Evolutionary conservation across 192 early-diverging fungal species (phyloP), one percentile per base, ranked within the genome.

Genomic region (Coemansia sp.): DNA sequence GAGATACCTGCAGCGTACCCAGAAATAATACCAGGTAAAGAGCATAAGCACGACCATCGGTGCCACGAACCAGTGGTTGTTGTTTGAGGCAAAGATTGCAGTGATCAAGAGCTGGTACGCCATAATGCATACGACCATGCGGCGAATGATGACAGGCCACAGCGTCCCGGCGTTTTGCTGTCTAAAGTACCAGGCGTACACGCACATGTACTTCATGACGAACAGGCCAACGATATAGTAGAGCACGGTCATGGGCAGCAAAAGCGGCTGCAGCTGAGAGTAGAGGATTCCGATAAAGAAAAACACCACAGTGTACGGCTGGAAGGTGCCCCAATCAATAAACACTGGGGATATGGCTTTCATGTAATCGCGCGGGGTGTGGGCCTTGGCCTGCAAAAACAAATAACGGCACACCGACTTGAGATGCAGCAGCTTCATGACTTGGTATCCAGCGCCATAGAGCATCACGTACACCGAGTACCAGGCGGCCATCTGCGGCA

Each of bases 231-330:
- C 25, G 5, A 69, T 43, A 53, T 82, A 89, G 50, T 87, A 91
- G 24, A 88, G 49, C 9, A 74, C 50, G 15, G 83, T 81, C 78
- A 91, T 85, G 15, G 80, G 66, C 47, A 91, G 56, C 42, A 91
- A 81, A 14, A 87, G 57, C 0, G 89, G 87, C 26, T 77, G 73
- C 11, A 91, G 67, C 45, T 83, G 80, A 11, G 87, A 82, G 63
- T 91, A 91, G n/a, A 87, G 79, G 4, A 91, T 50, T 2, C 83
- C 67, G 29, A 91, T 80, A 1, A 89, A 78, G 61, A 89, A 87
- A 15, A 87, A 74, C 37, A 91, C 75, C 17, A 89, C 67, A 10
- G 84, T 78, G 15, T 80, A 75, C 3, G 87, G 79, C 26, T 86
- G 85, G n/a, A 79, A 80, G 19, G 78, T 79, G 22, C 85, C 85